phyloP scores from a whole-genome alignment of 495 filamentous ascomycete genomes.

The Platismatia glauca region DNA sequence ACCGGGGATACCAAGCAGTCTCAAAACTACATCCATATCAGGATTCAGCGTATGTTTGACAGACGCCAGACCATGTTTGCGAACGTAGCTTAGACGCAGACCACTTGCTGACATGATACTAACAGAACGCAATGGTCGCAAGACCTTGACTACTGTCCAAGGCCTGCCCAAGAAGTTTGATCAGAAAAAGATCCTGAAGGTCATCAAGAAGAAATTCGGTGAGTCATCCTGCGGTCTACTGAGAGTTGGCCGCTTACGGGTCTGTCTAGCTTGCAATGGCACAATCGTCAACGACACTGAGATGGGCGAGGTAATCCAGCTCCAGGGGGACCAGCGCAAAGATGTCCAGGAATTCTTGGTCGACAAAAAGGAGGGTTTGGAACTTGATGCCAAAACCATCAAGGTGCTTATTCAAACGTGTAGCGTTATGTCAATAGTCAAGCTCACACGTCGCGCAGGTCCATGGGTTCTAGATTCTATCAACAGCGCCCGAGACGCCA shows the following conservation, averaged over 20 bases:
- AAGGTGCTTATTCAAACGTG: constrained; percentile 50
- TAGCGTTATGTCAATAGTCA: not conserved
- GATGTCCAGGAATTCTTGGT: constrained; percentile 96
- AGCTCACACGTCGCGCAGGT: constrained; percentile 30
- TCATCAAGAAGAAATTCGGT: constrained; percentile 99
- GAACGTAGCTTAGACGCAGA: not conserved
- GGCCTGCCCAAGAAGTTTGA: constrained; percentile 97
- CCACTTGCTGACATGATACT: constrained; percentile 13
- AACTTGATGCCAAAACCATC: constrained; percentile 91
- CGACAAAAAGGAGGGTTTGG: constrained; percentile 87
- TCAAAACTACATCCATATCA: constrained; percentile 99
- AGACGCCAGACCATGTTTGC: not conserved
- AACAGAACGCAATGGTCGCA: constrained; percentile 99
- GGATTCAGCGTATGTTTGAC: constrained; percentile 84
- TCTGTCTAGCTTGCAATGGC: constrained; percentile 87
- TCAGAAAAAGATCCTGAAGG: constrained; percentile 98
- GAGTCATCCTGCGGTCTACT: constrained; percentile 32
- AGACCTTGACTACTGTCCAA: constrained; percentile 99
- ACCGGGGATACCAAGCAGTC: constrained; percentile 85
- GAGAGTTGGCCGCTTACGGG: not conserved
- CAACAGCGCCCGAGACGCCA: constrained; percentile 34
- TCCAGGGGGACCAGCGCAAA: constrained; percentile 97
- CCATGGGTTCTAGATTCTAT: constrained; percentile 47
- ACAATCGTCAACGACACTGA: constrained; percentile 94
- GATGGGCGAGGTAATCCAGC: constrained; percentile 99